phyloP scores from a whole-genome alignment of 495 filamentous ascomycete genomes.

The Endocarpon pusillum region DNA sequence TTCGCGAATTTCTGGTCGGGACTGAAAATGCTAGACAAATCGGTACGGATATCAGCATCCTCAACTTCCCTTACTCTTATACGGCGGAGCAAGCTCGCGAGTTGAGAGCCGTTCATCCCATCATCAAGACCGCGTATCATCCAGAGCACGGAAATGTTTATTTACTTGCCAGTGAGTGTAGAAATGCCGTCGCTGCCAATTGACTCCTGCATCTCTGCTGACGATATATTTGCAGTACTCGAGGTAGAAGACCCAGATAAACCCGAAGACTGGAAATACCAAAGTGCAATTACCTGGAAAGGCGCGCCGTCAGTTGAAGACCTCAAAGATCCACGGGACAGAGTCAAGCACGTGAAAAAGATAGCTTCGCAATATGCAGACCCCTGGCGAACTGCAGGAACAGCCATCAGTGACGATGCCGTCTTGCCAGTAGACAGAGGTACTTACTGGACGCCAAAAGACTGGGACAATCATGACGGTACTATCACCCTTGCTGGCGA shows the following conservation, averaged over 20 bases:
- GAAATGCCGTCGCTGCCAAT: background rate
- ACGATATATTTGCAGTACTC: conserved; percentile 16
- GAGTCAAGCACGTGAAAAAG: conserved; percentile 8
- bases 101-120: conserved; percentile 15
- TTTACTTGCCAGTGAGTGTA: background rate
- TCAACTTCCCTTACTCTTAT: conserved; percentile 8
- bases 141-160: conserved; percentile 3
- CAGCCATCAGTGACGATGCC: conserved; percentile 7
- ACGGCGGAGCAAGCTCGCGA: conserved; percentile 19
- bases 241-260: conserved; percentile 20
- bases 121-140: conserved; percentile 10
- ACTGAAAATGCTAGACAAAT: conserved; percentile 5
- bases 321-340: conserved; percentile 10
- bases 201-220: background rate
- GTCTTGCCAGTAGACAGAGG: conserved; percentile 6
- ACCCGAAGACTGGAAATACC: conserved; percentile 29
- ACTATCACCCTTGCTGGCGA: conserved; percentile 31
- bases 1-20: conserved; percentile 6
- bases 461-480: conserved; percentile 25
- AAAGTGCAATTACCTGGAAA: conserved; percentile 6
- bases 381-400: conserved; percentile 5
- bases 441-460: conserved; percentile 9
- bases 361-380: conserved; percentile 3
- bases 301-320: conserved; percentile 9
- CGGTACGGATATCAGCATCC: conserved; percentile 2